phyloP scores from a whole-genome alignment of 2,329 filamentous ascomycete species.

The Fusarium avenaceum region DNA sequence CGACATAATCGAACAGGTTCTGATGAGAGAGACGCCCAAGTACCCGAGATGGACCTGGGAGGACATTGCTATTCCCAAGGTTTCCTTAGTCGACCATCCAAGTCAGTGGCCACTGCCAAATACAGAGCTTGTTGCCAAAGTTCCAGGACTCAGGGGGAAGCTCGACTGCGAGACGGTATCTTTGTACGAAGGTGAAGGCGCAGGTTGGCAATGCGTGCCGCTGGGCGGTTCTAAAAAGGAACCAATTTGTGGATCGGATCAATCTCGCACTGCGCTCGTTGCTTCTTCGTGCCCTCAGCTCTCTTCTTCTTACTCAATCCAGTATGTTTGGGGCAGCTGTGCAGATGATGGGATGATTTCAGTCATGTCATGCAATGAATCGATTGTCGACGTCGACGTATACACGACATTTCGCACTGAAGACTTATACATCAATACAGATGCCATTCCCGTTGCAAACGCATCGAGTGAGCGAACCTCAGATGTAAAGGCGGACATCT shows the following conservation, averaged over 20 bases:
- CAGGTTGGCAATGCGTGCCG: slow-evolving; percentile 38
- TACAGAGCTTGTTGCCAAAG: slow-evolving; percentile 38
- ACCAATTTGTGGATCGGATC: slow-evolving; percentile 33
- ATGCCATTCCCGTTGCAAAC: slow-evolving; percentile 42
- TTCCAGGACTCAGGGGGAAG: slow-evolving; percentile 36
- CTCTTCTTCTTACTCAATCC: slow-evolving; percentile 34
- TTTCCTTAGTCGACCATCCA: slow-evolving; percentile 36
- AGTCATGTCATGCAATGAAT: slow-evolving; percentile 46
- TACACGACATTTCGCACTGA: slow-evolving; percentile 46
- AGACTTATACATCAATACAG: slow-evolving; percentile 39
- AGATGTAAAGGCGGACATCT: slow-evolving; percentile 33
- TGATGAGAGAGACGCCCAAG: slow-evolving; percentile 40
- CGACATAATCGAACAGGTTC: slow-evolving; percentile 35
- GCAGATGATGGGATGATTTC: slow-evolving; percentile 35
- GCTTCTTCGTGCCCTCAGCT: slow-evolving; percentile 44
- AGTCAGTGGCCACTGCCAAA: slow-evolving; percentile 44
- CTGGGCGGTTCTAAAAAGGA: slow-evolving; percentile 34
- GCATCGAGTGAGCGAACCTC: slow-evolving; percentile 27
- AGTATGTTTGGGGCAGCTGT: slow-evolving; percentile 50
- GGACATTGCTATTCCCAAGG: slow-evolving; percentile 43
- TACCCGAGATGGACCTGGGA: slow-evolving; percentile 49
- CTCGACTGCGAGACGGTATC: slow-evolving; percentile 45
- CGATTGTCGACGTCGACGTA: slow-evolving; percentile 41
- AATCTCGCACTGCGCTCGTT: slow-evolving; percentile 40
- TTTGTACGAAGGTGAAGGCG: slow-evolving; percentile 29